Evolutionary conservation across 2,329 filamentous ascomycete genomes (phyloP), one percentile per base, ranked within the genome.

Genomic region (Penicillium sp.): DNA sequence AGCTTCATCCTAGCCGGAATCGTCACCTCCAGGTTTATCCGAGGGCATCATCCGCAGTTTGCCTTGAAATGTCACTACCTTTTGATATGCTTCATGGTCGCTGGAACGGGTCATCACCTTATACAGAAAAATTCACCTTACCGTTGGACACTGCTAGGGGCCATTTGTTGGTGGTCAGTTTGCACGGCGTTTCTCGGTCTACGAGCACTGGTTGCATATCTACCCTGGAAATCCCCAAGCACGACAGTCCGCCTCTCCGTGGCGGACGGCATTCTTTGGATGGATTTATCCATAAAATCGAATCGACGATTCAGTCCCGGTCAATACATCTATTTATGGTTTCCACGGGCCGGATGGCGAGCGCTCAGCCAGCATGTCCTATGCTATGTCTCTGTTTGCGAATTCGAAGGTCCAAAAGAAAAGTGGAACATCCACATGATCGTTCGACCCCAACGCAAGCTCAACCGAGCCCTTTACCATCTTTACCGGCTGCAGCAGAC

Each of bases 251-350:
- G 7, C 45, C 45, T 48, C 45, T 48, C 45, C 2, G 45, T 11
- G 45, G 45, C 45, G 5, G 45, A 48, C 22, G 45, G 45, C 25
- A 48, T 48, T 48, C 45, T 48, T 4, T 48, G 25, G 45, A 48
- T 48, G 7, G 45, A 48, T 48, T 30, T 48, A 48, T 48, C 45
- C 16, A 48, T 48, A 28, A 28, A 28, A 48, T 48, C 45, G 45
- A 48, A 28, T 48, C 45, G 26, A 48, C 45, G 22, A 46, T 46
- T 46, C 3, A 26, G 43, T 46, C 43, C 43, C 22, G 22, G 43
- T 46, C 22, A 46, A 46, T 46, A 46, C 22, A 46, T 46, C 6
- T 40, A 40, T 14, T 46, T 46, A 46, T 46, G 22, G 43, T 46
- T 46, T 46, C 26, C 14, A 8, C 22, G 1, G 43, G 43, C 43